These are phyloP conservation scores for Scutellaria baicalensis DNA, from an alignment of 257 asterid species.

Conservation along the genomic window DNA sequence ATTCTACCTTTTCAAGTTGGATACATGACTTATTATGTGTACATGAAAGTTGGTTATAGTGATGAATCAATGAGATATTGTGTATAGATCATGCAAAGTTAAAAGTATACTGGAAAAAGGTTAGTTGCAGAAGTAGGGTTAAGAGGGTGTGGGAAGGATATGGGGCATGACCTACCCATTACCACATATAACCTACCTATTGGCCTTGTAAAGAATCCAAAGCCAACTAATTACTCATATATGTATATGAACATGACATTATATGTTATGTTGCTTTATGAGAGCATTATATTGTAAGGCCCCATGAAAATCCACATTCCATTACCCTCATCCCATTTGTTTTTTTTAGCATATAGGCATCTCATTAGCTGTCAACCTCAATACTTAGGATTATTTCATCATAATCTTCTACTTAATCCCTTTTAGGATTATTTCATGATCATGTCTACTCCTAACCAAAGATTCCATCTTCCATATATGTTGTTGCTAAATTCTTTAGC, in stretches of 20 bases:
- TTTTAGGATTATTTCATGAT: too few relatives aligned
- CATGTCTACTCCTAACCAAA: too few relatives aligned
- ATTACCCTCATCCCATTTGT: conserved; percentile 3
- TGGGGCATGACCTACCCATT: background rate
- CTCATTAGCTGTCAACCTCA: background rate
- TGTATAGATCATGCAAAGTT: background rate
- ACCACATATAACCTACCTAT: background rate
- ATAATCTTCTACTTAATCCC: too few relatives aligned
- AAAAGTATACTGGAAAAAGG: background rate
- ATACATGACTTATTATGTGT: background rate
- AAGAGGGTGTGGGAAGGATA: background rate
- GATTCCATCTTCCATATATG: too few relatives aligned
- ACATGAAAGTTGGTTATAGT: background rate
- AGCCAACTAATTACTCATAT: background rate
- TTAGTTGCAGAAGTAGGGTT: background rate
- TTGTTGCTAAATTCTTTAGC: background rate
- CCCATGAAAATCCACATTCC: conserved; percentile 5
- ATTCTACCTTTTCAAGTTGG: background rate
- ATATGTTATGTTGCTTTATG: background rate
- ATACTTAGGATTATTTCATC: too few relatives aligned
- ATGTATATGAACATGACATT: background rate
- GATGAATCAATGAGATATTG: background rate
- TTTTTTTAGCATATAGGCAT: conserved; percentile 12
- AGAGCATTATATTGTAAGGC: background rate
- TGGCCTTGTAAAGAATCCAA: background rate